Evolutionary conservation across 2,329 filamentous ascomycete species (phyloP), one percentile per base, ranked within the genome.

Genomic region (Cladosporium sp.): DNA sequence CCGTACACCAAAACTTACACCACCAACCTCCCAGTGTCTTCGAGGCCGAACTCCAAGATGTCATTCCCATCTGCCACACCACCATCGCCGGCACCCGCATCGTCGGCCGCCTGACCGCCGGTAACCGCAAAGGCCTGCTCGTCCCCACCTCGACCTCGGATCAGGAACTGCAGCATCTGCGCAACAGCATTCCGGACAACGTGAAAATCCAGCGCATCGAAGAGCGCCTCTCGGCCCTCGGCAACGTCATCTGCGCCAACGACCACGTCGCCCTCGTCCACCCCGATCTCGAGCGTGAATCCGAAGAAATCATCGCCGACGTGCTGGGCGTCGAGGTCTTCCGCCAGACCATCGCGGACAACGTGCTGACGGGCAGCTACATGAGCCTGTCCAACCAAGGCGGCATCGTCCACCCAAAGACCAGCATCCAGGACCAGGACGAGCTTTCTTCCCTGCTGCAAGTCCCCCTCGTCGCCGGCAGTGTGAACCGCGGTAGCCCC

Each of bases 151-250:
- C 85, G 53, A 97, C 93, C 55, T 95, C 91, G 61, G 93, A 98
- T 74, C 93, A 98, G 77, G 93, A 98, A 77, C 80, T 98, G 57
- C 91, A 96, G 74, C 93, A 98, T 72, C 79, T 98, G 62, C 86
- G 93, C 63, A 97, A 98, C 72, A 90, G 86, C 52, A 83, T 98
- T 59, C 93, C 93, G 33, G 92, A 97, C 69, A 74, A 76, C 52
- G 88, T 98, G 57, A 90, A 91, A 73, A 95, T 98, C 65, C 91
- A 96, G 75, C 84, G 93, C 59, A 95, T 98, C 75, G 93, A 98
- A 77, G 93, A 98, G 78, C 84, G 93, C 36, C 79, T 98, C 56
- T 95, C 90, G 15, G 93, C 93, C 4, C 82, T 98, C 20, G 93
- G 93, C 55, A 98, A 98, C 68, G 93, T 97, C 55, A 96, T 98